Conservation (phyloP, 2,329 filamentous ascomycete genomes). For the Cytospora leucostoma region DNA sequence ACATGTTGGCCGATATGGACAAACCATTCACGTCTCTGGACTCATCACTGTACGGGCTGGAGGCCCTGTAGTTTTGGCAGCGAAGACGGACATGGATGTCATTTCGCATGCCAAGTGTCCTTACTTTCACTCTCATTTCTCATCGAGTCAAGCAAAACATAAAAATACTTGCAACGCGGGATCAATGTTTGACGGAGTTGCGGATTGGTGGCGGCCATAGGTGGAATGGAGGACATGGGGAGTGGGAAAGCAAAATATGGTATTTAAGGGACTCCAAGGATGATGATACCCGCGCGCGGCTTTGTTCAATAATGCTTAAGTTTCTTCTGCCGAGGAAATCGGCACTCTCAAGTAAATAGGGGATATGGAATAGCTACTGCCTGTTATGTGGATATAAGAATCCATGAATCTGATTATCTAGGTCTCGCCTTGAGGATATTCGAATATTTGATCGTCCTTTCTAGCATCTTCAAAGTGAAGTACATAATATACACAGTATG, state of each 20-base stretch:
- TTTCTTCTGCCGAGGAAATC: conserved; percentile 2
- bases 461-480: no score
- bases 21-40: conserved; percentile 56
- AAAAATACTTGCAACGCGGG: neutral
- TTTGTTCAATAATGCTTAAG: conserved; percentile 11
- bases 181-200: conserved; percentile 14
- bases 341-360: neutral
- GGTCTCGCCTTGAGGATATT: no score
- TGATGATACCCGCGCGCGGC: conserved; percentile 28
- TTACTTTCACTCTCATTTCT: neutral
- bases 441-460: no score
- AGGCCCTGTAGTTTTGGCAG: conserved; percentile 27
- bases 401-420: no score
- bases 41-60: conserved; percentile 45
- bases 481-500: no score
- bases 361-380: neutral
- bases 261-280: conserved; percentile 25
- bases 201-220: conserved; percentile 5
- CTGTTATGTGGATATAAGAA: neutral
- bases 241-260: conserved; percentile 21
- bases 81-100: neutral
- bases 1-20: conserved; percentile 43
- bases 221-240: conserved; percentile 4
- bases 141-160: conserved; percentile 7
- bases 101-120: neutral